phyloP scores from a whole-genome alignment of 1,139 yeast genomes.

The Candida mesenterica region DNA sequence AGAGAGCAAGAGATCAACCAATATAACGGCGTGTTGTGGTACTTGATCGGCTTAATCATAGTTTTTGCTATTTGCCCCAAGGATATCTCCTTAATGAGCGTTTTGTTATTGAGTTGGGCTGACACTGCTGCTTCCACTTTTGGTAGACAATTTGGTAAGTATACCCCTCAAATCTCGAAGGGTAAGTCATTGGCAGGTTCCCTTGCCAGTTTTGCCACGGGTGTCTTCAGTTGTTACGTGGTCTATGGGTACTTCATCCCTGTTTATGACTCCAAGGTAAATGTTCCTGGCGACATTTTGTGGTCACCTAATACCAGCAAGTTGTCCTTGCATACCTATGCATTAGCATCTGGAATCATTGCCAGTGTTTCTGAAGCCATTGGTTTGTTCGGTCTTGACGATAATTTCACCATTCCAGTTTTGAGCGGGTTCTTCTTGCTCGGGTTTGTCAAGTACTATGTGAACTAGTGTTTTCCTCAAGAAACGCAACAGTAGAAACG shows the following conservation, averaged over 20 bases:
- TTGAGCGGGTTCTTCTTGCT: slow-evolving; percentile 66
- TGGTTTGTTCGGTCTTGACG: slow-evolving; percentile 74
- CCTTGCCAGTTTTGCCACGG: slow-evolving; percentile 77
- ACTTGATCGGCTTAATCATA: slow-evolving; percentile 70
- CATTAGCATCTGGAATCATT: slow-evolving; percentile 69
- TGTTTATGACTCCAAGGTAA: slow-evolving; percentile 42
- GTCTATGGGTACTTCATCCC: slow-evolving; percentile 77
- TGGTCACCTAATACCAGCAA: slow-evolving; percentile 66
- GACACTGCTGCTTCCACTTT: slow-evolving; percentile 96
- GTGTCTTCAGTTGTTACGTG: slow-evolving; percentile 60
- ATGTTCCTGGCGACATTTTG: slow-evolving; percentile 51
- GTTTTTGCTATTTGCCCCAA: slow-evolving; percentile 72
- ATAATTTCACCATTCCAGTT: slow-evolving; percentile 91
- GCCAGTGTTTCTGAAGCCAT: slow-evolving; percentile 87
- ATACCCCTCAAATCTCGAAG: slow-evolving; percentile 72
- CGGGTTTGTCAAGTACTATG: slow-evolving; percentile 32
- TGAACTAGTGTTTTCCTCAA: too few species aligned
- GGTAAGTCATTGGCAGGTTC: slow-evolving; percentile 89
- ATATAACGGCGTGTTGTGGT: slow-evolving; percentile 85
- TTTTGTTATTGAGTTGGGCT: slow-evolving; percentile 88
- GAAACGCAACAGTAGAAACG: too few species aligned
- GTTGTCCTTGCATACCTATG: slow-evolving; percentile 50
- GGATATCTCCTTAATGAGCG: slow-evolving; percentile 75
- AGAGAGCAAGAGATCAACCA: slow-evolving; percentile 70
- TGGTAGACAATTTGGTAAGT: slow-evolving; percentile 80